These are phyloP conservation scores for Phaseolus lunatus DNA, from an alignment of 306 rosid species.

Conservation along the genomic window DNA sequence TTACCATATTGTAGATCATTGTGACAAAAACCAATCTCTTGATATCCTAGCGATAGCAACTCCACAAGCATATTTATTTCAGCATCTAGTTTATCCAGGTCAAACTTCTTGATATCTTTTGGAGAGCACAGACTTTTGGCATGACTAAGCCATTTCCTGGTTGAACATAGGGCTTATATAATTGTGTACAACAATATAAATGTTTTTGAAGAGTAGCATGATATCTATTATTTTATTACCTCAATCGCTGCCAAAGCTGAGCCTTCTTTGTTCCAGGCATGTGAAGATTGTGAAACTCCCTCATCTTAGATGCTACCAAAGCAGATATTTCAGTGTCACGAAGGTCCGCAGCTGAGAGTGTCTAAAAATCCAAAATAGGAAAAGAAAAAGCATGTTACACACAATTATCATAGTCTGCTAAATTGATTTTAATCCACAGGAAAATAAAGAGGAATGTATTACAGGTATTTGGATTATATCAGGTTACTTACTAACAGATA, in stretches of 20 bases:
- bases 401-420: not conserved
- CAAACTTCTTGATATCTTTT: conserved; percentile 55
- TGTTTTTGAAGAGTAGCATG: not conserved
- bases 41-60: conserved; percentile 52
- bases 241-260: conserved; percentile 76
- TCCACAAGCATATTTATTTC: conserved; percentile 67
- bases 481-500: conserved; percentile 1
- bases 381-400: conserved; percentile 18
- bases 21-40: conserved; percentile 89
- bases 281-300: conserved; percentile 78
- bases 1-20: conserved; percentile 95
- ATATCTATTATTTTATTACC: conserved; percentile 57
- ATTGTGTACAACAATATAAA: conserved; percentile 5
- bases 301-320: conserved; percentile 74
- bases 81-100: conserved; percentile 62
- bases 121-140: conserved; percentile 68
- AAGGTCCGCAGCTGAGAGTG: conserved; percentile 79
- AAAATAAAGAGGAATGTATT: not conserved
- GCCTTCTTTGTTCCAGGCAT: conserved; percentile 72
- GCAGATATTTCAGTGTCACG: conserved; percentile 73
- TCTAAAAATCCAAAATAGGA: conserved; percentile 50
- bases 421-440: not conserved
- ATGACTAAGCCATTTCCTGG: conserved; percentile 74
- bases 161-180: conserved; percentile 5
- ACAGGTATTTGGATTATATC: not conserved